These are phyloP conservation scores for Achaetomiella virescens DNA, from an alignment of 495 filamentous ascomycete species.

Conservation along the genomic window DNA sequence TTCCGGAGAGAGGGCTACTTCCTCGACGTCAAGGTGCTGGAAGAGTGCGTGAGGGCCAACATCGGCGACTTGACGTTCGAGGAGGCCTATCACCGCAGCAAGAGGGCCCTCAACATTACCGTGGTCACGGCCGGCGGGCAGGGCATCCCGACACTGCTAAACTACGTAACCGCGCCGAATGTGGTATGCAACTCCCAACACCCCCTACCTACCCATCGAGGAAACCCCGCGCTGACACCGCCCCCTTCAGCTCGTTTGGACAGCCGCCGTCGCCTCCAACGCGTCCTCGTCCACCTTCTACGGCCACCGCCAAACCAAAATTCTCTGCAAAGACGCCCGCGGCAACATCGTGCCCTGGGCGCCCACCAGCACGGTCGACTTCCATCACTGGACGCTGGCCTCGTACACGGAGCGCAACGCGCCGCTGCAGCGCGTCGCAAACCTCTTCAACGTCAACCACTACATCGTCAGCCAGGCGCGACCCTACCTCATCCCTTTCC, in stretches of 20 bases:
- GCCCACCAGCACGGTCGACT: slow-evolving; percentile 57
- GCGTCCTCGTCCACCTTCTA: slow-evolving; percentile 64
- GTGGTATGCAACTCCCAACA: slow-evolving; percentile 55
- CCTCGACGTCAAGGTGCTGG: slow-evolving; percentile 72
- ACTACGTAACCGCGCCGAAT: slow-evolving; percentile 91
- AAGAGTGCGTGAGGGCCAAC: slow-evolving; percentile 79
- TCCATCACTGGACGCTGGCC: slow-evolving; percentile 62
- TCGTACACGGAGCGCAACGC: slow-evolving; percentile 70
- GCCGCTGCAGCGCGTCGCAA: slow-evolving; percentile 74
- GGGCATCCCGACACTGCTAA: slow-evolving; percentile 79
- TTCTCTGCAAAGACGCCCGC: slow-evolving; percentile 76
- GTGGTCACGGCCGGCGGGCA: slow-evolving; percentile 66
- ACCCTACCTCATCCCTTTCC: slow-evolving; percentile 78
- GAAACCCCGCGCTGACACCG: neutral
- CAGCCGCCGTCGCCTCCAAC: slow-evolving; percentile 88
- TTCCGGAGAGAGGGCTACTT: slow-evolving; percentile 74
- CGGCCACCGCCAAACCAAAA: slow-evolving; percentile 51
- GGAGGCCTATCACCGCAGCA: slow-evolving; percentile 82
- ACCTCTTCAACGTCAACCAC: slow-evolving; percentile 92
- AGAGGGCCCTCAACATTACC: slow-evolving; percentile 87
- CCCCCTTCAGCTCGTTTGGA: slow-evolving; percentile 69
- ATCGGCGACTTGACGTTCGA: slow-evolving; percentile 90
- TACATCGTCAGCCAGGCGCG: slow-evolving; percentile 76
- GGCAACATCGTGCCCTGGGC: slow-evolving; percentile 79
- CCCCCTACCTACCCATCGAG: neutral